These are phyloP conservation scores for Phytophthora lateralis DNA, from an alignment of 352 stramenopile genomes.

Conservation along the genomic window DNA sequence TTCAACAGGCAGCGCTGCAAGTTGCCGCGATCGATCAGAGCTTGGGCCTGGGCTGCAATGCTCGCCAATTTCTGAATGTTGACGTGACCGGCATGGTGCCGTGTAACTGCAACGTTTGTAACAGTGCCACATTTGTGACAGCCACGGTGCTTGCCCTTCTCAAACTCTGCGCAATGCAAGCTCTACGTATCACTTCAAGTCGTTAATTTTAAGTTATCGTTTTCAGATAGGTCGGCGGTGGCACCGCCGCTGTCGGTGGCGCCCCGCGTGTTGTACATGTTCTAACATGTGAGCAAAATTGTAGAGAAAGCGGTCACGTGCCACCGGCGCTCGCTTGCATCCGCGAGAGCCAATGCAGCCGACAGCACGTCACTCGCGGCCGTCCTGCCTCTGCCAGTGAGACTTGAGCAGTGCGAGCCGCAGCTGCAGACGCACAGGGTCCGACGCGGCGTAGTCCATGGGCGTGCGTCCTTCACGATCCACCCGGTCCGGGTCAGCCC, in stretches of 20 bases:
- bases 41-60: neutral
- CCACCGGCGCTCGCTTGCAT: slow-evolving; percentile 11
- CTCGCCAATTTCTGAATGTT: slow-evolving; percentile 11
- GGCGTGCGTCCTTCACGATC: slow-evolving; percentile 42
- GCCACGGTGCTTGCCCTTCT: slow-evolving; percentile 1
- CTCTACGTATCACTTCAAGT: no score
- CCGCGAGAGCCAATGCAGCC: slow-evolving; percentile 1
- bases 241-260: slow-evolving; percentile 4
- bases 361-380: slow-evolving; percentile 4
- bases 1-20: neutral
- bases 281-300: slow-evolving; percentile 35
- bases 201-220: slow-evolving; percentile 24
- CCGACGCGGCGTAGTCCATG: slow-evolving; percentile 50
- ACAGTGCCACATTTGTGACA: slow-evolving; percentile 8
- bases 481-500: slow-evolving; percentile 44
- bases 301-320: slow-evolving; percentile 2
- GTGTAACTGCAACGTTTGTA: slow-evolving; percentile 28
- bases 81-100: slow-evolving; percentile 3
- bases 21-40: no score
- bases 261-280: slow-evolving; percentile 31
- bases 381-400: slow-evolving; percentile 54
- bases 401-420: slow-evolving; percentile 57
- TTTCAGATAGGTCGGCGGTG: slow-evolving; percentile 25
- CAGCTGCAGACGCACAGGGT: slow-evolving; percentile 54
- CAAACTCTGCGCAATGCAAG: no score